These are phyloP conservation scores for Vanderwaltozyma yarrowii DNA, from an alignment of 805 yeast species.

Conservation along the genomic window DNA sequence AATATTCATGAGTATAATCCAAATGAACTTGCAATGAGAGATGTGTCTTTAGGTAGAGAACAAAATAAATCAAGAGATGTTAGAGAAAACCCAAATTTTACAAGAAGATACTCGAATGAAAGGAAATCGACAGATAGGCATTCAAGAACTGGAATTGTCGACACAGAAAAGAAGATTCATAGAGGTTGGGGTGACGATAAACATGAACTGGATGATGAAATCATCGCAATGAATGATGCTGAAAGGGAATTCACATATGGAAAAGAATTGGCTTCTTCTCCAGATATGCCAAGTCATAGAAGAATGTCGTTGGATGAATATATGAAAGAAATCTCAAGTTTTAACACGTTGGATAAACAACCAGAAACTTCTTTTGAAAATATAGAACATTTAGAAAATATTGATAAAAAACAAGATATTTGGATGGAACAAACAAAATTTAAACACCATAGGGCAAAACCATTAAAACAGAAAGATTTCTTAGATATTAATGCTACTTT, in stretches of 20 bases:
- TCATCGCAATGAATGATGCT: constrained; percentile 51
- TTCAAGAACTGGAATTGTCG: constrained; percentile 72
- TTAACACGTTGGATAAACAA: constrained; percentile 17
- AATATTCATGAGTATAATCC: constrained; percentile 55
- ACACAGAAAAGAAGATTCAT: constrained; percentile 72
- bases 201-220: constrained; percentile 56
- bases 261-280: no score
- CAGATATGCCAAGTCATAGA: no score
- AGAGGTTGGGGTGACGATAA: constrained; percentile 83
- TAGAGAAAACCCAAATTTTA: constrained; percentile 43
- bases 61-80: constrained; percentile 38
- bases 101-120: constrained; percentile 37
- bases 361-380: constrained; percentile 8
- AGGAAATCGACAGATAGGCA: constrained; percentile 62
- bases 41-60: constrained; percentile 56
- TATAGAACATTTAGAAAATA: constrained; percentile 39
- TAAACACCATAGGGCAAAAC: constrained; percentile 63
- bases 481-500: constrained; percentile 67
- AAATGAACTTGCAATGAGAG: constrained; percentile 78
- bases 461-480: constrained; percentile 68
- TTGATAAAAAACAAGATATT: constrained; percentile 54
- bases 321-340: constrained; percentile 35
- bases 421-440: constrained; percentile 48
- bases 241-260: constrained; percentile 40
- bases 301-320: constrained; percentile 74